phyloP scores from a whole-genome alignment of 106 monocot species.

The Posidonia australis region DNA sequence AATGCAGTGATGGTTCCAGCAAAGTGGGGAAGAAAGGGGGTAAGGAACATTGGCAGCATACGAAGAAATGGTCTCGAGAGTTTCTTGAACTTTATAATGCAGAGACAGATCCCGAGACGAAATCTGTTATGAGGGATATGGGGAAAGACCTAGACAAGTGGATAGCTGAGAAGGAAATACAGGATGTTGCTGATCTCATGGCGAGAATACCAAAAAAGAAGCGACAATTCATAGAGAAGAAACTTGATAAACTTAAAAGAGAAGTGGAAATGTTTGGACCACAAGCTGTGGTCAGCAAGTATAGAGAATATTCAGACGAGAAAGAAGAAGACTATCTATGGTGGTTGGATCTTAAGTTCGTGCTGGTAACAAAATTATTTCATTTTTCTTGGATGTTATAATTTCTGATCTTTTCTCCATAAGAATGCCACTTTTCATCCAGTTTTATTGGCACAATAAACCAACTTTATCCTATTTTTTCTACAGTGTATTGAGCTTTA shows the following conservation, averaged over 20 bases:
- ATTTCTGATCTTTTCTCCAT: neutral
- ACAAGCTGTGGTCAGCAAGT: conserved; percentile 74
- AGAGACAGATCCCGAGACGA: conserved; percentile 69
- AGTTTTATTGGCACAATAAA: neutral
- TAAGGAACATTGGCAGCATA: conserved; percentile 80
- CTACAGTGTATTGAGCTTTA: conserved; percentile 79
- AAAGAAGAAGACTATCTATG: conserved; percentile 71
- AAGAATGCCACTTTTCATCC: neutral
- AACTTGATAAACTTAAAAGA: conserved; percentile 62
- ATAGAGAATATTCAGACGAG: conserved; percentile 68
- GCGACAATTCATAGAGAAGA: conserved; percentile 56
- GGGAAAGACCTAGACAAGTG: conserved; percentile 76
- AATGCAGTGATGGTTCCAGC: conserved; percentile 77
- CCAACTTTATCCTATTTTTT: conserved; percentile 1
- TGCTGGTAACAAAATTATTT: conserved; percentile 41
- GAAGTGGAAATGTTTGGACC: conserved; percentile 62
- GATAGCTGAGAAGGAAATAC: conserved; percentile 56
- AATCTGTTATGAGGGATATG: conserved; percentile 68
- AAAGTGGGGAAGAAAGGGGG: conserved; percentile 56
- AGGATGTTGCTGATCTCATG: conserved; percentile 47
- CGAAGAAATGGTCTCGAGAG: conserved; percentile 81
- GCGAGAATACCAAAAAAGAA: conserved; percentile 48
- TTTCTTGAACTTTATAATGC: conserved; percentile 79
- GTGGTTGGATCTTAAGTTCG: conserved; percentile 73
- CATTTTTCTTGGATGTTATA: neutral